Evolutionary conservation across 75 land plant species (phyloP).

Genomic region (Chamaecyparis obtusa): DNA sequence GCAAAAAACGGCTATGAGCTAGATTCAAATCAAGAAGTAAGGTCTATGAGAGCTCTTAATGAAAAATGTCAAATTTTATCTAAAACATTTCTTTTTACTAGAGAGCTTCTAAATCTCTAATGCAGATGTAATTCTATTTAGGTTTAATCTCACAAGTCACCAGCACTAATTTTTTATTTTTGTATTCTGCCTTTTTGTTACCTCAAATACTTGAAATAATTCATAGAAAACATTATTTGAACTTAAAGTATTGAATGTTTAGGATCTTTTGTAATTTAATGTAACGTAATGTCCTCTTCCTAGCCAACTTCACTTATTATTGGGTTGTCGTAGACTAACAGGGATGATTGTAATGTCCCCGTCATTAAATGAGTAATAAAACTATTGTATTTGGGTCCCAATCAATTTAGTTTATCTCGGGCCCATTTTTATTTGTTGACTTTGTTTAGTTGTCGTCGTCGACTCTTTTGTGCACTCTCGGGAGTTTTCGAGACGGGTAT

Average conservation of each 20-base stretch:
- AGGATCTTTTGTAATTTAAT: not conserved
- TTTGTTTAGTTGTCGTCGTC: too few species aligned
- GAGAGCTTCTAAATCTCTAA: not conserved
- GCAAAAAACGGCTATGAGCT: slow-evolving; percentile 96
- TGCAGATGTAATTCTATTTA: not conserved
- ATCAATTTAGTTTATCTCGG: too few species aligned
- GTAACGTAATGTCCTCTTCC: not conserved
- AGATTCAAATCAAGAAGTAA: slow-evolving; percentile 96
- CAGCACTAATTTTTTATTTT: not conserved
- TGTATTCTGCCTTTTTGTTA: not conserved
- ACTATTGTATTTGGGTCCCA: too few species aligned
- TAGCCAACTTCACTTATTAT: too few species aligned
- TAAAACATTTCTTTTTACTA: not conserved
- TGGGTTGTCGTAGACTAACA: too few species aligned
- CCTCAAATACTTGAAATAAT: not conserved
- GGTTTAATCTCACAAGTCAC: not conserved
- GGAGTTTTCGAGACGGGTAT: too few species aligned
- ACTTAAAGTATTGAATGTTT: not conserved
- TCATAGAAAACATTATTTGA: not conserved
- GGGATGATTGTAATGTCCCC: too few species aligned
- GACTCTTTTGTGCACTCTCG: too few species aligned
- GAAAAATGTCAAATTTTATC: not conserved
- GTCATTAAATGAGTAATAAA: too few species aligned
- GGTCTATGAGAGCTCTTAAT: not conserved
- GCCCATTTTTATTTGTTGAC: too few species aligned